phyloP scores from a whole-genome alignment of 2,329 filamentous ascomycete species.

The Stachybotrys chlorohalonatus region DNA sequence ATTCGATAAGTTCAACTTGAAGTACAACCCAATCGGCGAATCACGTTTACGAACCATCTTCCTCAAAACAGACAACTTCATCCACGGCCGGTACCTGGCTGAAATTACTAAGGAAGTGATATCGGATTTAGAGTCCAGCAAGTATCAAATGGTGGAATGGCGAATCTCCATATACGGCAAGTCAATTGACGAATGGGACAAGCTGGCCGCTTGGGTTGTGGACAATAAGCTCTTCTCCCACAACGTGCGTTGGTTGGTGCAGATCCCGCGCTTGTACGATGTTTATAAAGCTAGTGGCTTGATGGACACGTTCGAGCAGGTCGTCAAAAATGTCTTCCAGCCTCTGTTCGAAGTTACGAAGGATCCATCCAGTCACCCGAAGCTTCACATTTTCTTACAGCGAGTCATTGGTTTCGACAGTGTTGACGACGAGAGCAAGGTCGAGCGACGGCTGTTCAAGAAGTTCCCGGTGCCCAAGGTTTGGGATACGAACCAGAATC shows the following conservation, averaged over 20 bases:
- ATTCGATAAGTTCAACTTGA: slow-evolving; percentile 99
- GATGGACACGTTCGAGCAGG: slow-evolving; percentile 84
- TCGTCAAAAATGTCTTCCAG: slow-evolving; percentile 85
- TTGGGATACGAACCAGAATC: slow-evolving; percentile 91
- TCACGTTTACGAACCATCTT: slow-evolving; percentile 96
- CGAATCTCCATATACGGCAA: slow-evolving; percentile 95
- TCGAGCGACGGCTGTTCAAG: slow-evolving; percentile 84
- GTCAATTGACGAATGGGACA: slow-evolving; percentile 92
- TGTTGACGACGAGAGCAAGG: slow-evolving; percentile 96
- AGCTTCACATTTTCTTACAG: slow-evolving; percentile 90
- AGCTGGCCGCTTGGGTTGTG: slow-evolving; percentile 91
- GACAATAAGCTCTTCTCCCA: slow-evolving; percentile 98
- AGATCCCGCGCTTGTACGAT: slow-evolving; percentile 88
- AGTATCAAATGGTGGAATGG: slow-evolving; percentile 99
- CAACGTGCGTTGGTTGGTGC: slow-evolving; percentile 94
- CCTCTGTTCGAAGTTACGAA: slow-evolving; percentile 92
- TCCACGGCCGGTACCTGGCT: slow-evolving; percentile 88
- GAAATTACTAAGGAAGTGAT: slow-evolving; percentile 99
- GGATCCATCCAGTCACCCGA: slow-evolving; percentile 77
- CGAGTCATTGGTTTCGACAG: slow-evolving; percentile 95
- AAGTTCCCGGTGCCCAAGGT: slow-evolving; percentile 87
- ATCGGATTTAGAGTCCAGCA: slow-evolving; percentile 92
- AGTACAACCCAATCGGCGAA: slow-evolving; percentile 96
- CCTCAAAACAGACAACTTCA: slow-evolving; percentile 96
- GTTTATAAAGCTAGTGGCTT: slow-evolving; percentile 86